Evolutionary conservation across 1,139 yeast species (phyloP).

Genomic region (Taphrina sp.): DNA sequence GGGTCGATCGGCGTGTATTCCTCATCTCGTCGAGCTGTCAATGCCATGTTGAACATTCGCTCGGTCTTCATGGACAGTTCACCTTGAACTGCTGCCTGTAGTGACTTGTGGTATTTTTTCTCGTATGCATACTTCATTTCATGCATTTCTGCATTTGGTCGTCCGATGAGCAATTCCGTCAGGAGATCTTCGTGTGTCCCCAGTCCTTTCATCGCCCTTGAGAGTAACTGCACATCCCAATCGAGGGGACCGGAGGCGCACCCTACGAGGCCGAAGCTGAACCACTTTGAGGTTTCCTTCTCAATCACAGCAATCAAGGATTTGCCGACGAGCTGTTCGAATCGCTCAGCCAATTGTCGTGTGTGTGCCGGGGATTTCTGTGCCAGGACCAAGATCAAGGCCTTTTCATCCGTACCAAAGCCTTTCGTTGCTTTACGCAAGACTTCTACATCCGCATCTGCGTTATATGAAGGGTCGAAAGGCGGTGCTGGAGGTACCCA

Average conservation of each 20-base stretch:
- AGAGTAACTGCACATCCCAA: conserved; percentile 37
- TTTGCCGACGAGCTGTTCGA: conserved; percentile 36
- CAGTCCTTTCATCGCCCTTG: conserved; percentile 37
- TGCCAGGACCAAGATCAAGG: conserved; percentile 36
- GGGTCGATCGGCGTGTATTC: conserved; percentile 37
- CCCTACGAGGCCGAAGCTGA: conserved; percentile 37
- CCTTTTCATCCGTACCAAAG: conserved; percentile 39
- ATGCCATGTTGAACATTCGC: conserved; percentile 37
- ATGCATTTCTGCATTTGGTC: conserved; percentile 38
- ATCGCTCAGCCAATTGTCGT: conserved; percentile 35
- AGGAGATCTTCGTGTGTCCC: conserved; percentile 39
- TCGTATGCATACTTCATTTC: conserved; percentile 38
- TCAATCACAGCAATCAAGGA: conserved; percentile 36
- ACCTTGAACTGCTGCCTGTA: conserved; percentile 37
- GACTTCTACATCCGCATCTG: conserved; percentile 36
- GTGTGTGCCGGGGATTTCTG: conserved; percentile 37
- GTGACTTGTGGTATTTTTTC: conserved; percentile 34
- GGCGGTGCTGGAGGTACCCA: conserved; percentile 31
- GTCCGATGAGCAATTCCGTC: conserved; percentile 38
- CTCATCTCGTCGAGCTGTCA: conserved; percentile 36
- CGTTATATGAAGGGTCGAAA: conserved; percentile 41
- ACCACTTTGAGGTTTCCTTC: conserved; percentile 37
- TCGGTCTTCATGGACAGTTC: conserved; percentile 39
- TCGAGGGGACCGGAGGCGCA: conserved; percentile 38
- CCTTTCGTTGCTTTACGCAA: conserved; percentile 39